These are phyloP conservation scores for Pythium insidiosum DNA, from an alignment of 352 stramenopile genomes.

Conservation along the genomic window DNA sequence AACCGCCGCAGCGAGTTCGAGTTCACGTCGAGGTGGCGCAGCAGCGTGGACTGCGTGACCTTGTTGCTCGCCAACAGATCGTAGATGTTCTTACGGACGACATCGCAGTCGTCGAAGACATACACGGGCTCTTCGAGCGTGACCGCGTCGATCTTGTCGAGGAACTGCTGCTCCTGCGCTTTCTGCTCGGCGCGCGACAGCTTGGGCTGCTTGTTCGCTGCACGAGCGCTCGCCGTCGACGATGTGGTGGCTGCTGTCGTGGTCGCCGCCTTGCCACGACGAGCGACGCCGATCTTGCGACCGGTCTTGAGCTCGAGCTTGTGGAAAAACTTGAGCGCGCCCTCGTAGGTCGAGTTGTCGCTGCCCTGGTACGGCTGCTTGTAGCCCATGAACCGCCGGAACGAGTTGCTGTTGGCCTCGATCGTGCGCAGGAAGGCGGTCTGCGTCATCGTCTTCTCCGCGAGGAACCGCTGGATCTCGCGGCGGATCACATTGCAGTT, in stretches of 20 bases:
- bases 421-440: conserved; percentile 28
- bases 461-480: conserved; percentile 41
- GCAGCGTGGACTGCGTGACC: conserved; percentile 29
- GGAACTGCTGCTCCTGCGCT: conserved; percentile 19
- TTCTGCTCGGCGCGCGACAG: conserved; percentile 14
- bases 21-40: conserved; percentile 29
- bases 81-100: conserved; percentile 40
- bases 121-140: conserved; percentile 25
- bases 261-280: neutral
- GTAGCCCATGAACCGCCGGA: conserved; percentile 41
- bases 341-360: conserved; percentile 34
- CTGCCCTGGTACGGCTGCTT: conserved; percentile 27
- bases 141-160: conserved; percentile 30
- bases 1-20: conserved; percentile 41
- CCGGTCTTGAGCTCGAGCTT: conserved; percentile 5
- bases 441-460: conserved; percentile 42
- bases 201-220: conserved; percentile 16
- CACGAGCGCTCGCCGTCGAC: no score
- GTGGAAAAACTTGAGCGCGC: conserved; percentile 32
- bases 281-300: neutral
- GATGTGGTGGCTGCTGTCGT: neutral
- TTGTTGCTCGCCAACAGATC: conserved; percentile 25
- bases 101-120: conserved; percentile 51
- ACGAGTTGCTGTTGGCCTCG: conserved; percentile 41
- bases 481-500: conserved; percentile 37